These are phyloP conservation scores for Cryomyces minteri DNA, from an alignment of 495 filamentous ascomycete species.

Conservation along the genomic window DNA sequence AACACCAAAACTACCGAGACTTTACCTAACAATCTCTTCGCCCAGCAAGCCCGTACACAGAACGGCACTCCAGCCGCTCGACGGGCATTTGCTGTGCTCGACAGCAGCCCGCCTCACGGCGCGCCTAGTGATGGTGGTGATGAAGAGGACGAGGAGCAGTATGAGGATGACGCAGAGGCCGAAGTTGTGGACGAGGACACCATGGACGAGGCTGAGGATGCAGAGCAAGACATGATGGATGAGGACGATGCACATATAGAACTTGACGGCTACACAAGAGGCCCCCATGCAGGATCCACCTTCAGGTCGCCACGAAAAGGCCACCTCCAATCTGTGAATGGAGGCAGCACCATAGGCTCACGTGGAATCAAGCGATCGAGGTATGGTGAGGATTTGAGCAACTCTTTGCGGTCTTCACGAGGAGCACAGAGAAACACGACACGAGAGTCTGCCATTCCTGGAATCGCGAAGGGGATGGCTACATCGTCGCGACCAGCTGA, in stretches of 20 bases:
- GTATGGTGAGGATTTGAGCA: constrained; percentile 2
- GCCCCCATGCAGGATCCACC: not conserved
- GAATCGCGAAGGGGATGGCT: constrained; percentile 27
- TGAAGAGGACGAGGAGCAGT: constrained; percentile 23
- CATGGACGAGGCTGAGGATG: constrained; percentile 14
- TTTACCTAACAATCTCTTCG: not conserved
- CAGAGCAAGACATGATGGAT: constrained; percentile 16
- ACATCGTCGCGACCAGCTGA: constrained; percentile 16
- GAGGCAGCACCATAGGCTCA: not conserved
- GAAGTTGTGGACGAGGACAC: constrained; percentile 14
- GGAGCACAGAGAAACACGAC: not conserved
- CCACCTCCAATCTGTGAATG: not conserved
- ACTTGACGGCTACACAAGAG: constrained; percentile 5
- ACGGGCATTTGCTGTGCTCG: constrained; percentile 6
- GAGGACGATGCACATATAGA: constrained; percentile 22
- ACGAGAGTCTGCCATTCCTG: constrained; percentile 8
- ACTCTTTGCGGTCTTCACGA: not conserved
- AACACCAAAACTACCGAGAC: not conserved
- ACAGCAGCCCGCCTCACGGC: constrained; percentile 6
- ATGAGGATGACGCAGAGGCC: constrained; percentile 18
- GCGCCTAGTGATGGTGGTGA: constrained; percentile 7
- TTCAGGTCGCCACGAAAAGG: not conserved
- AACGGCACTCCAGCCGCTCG: not conserved
- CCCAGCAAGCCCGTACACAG: not conserved
- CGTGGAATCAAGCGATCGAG: not conserved